Conservation (phyloP, 2,329 filamentous ascomycete genomes). For the Ploettnerulaceae sp. region DNA sequence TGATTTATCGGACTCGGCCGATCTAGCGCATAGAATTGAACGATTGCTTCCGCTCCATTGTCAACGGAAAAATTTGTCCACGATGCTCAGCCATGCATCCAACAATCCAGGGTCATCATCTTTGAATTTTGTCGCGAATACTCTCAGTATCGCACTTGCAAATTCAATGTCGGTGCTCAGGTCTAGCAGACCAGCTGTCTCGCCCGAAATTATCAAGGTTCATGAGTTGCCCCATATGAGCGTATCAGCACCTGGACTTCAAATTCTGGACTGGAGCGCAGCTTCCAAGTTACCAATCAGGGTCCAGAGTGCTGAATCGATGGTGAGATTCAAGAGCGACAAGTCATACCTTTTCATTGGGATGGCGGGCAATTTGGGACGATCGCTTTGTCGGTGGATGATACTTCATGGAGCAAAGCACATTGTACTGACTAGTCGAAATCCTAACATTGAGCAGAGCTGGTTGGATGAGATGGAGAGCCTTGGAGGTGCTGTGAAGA, state of each 20-base stretch:
- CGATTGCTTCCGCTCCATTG: neutral
- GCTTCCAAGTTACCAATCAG: neutral
- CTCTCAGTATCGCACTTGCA: slow-evolving; percentile 5
- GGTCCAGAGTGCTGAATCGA: neutral
- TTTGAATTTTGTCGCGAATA: neutral
- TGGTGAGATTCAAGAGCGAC: slow-evolving; percentile 14
- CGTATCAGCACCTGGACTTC: neutral
- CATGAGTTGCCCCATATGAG: neutral
- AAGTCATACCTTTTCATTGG: slow-evolving; percentile 35
- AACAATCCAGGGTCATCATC: neutral
- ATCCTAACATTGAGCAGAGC: slow-evolving; percentile 33
- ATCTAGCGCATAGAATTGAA: neutral
- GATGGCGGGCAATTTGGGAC: slow-evolving; percentile 32
- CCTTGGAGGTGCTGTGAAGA: neutral
- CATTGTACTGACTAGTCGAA: slow-evolving; percentile 39
- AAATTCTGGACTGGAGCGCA: neutral
- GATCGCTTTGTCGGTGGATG: slow-evolving; percentile 41
- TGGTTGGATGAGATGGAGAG: slow-evolving; percentile 27
- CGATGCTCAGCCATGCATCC: neutral
- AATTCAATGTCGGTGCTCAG: slow-evolving; percentile 6
- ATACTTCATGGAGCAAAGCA: slow-evolving; percentile 35
- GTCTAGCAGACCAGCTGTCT: neutral
- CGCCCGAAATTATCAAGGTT: neutral
- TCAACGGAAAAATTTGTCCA: neutral
- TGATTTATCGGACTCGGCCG: slow-evolving; percentile 1